Conservation (phyloP, 148 eudicot genomes). For the Camellia granthamiana region DNA sequence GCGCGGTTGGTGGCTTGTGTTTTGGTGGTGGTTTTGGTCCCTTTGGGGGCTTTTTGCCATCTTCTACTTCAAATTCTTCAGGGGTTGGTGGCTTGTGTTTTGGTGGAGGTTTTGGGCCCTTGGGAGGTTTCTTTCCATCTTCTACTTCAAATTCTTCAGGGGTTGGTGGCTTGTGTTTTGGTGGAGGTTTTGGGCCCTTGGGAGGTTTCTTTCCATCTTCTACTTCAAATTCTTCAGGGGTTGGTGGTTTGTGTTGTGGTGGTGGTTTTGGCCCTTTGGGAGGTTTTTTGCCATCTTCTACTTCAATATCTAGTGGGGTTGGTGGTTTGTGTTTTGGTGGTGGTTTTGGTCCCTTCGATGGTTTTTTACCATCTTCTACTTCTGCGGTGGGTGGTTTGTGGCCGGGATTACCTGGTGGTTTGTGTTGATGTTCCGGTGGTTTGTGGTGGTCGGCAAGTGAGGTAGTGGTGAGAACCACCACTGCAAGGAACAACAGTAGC, state of each 20-base stretch:
- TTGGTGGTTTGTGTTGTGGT: constrained; percentile 3
- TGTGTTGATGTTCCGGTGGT: neutral
- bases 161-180: constrained; percentile 7
- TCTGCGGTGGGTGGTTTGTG: too few species aligned
- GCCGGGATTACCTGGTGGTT: neutral
- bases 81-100: constrained; percentile 5
- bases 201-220: neutral
- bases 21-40: neutral
- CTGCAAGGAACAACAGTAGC: constrained; percentile 6
- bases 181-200: neutral
- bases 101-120: neutral
- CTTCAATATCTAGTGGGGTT: too few species aligned
- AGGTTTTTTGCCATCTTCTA: neutral
- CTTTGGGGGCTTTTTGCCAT: neutral
- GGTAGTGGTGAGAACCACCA: constrained; percentile 13
- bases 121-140: neutral
- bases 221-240: neutral
- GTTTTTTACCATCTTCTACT: neutral
- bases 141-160: neutral
- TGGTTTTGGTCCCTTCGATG: too few species aligned
- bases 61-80: neutral
- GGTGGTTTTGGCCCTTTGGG: neutral
- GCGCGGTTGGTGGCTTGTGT: neutral
- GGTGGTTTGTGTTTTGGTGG: too few species aligned
- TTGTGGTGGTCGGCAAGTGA: constrained; percentile 8